Percentiles rank a stretch among this genome's conserved stretches.
phyloP scores from a whole-genome alignment of 176 grass and related monocot species.

The Oryza punctata region DNA sequence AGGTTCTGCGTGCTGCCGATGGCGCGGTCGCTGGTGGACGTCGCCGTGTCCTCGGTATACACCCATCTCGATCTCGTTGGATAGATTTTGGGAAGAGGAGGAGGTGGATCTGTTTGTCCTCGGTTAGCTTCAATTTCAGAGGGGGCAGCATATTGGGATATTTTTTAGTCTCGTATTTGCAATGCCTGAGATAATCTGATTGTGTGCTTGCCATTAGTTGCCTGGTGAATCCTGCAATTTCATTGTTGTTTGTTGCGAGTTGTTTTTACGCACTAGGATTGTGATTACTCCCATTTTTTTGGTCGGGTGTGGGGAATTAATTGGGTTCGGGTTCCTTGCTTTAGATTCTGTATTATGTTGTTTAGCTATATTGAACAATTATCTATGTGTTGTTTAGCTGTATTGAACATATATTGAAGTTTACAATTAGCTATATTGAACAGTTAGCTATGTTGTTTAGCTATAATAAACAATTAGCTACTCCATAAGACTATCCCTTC shows the following conservation, averaged over 20 bases:
- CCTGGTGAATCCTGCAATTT: neutral
- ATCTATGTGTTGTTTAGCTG: neutral
- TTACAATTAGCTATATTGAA: neutral
- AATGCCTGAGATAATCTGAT: neutral
- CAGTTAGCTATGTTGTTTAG: too few relatives aligned
- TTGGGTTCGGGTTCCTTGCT: neutral
- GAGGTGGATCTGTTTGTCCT: neutral
- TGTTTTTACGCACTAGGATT: neutral
- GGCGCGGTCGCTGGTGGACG: slow-evolving; percentile 40
- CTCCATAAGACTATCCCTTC: neutral
- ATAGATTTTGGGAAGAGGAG: neutral
- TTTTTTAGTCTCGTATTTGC: neutral
- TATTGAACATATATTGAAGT: neutral
- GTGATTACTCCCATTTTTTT: neutral
- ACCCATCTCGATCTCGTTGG: neutral
- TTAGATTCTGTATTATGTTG: neutral
- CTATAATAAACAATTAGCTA: neutral
- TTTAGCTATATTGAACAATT: neutral
- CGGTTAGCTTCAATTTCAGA: neutral
- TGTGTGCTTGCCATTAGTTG: neutral
- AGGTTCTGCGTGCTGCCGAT: slow-evolving; percentile 60
- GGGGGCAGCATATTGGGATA: too few relatives aligned
- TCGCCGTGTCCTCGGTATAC: slow-evolving; percentile 38
- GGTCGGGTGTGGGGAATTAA: neutral
- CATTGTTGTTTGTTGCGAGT: neutral